Evolutionary conservation across 306 rosid genomes (phyloP).

Genomic region (Corylus avellana): DNA sequence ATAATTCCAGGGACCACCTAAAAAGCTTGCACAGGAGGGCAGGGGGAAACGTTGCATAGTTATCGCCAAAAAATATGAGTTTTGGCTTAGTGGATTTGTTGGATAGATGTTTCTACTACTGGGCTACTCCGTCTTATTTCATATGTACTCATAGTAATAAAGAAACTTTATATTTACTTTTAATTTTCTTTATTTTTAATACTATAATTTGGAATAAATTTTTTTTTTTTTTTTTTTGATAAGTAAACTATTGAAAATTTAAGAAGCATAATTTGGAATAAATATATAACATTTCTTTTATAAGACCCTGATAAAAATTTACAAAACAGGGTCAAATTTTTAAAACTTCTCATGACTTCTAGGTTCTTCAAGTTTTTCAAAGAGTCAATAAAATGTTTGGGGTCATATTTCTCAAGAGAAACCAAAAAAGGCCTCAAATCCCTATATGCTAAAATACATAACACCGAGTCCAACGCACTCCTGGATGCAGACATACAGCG

Average conservation of each 20-base stretch:
- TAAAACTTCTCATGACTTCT: background rate
- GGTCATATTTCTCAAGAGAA: background rate
- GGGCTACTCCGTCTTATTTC: background rate
- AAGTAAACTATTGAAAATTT: no score
- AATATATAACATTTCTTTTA: background rate
- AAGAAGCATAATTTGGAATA: background rate
- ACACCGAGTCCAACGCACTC: no score
- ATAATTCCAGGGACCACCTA: background rate
- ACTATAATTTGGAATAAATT: background rate
- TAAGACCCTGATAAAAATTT: background rate
- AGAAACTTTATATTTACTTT: background rate
- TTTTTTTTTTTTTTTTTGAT: no score
- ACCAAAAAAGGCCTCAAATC: background rate
- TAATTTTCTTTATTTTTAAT: background rate
- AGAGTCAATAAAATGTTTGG: background rate
- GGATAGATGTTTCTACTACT: background rate
- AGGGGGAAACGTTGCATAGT: background rate
- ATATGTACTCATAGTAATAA: background rate
- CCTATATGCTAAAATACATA: background rate
- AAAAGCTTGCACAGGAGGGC: background rate
- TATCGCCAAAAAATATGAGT: background rate
- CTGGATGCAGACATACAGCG: background rate
- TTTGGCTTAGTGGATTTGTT: background rate
- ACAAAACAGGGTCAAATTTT: background rate
- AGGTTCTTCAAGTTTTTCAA: background rate